Percentiles rank a stretch among this genome's conserved stretches.
These are phyloP conservation scores for Trichoderma sp. DNA, from an alignment of 2,329 filamentous ascomycete species.

Conservation along the genomic window DNA sequence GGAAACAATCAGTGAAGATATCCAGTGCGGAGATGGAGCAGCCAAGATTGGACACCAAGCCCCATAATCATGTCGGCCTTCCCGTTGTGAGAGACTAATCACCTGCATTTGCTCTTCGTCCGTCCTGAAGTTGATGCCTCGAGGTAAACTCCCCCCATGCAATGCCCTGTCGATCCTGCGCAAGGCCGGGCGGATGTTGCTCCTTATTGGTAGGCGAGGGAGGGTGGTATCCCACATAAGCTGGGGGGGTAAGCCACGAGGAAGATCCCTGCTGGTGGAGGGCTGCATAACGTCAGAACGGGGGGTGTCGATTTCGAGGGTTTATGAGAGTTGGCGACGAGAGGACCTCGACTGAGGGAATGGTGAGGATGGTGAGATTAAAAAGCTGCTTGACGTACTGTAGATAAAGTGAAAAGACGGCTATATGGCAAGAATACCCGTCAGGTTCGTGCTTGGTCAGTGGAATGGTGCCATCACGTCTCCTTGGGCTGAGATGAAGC, in stretches of 20 bases:
- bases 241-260: conserved; percentile 9
- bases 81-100: no score
- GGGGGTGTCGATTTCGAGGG: background rate
- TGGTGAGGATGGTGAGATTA: background rate
- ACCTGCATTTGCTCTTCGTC: background rate
- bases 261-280: conserved; percentile 1
- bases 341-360: no score
- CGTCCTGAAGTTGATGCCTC: background rate
- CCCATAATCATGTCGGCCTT: background rate
- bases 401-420: background rate
- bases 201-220: background rate
- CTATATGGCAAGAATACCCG: no score
- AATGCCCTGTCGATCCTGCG: background rate
- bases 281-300: conserved; percentile 23
- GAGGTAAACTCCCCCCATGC: background rate
- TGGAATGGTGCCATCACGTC: no score
- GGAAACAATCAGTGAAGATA: background rate
- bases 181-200: no score
- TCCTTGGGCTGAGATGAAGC: no score
- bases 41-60: background rate
- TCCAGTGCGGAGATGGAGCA: background rate
- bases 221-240: conserved; percentile 16
- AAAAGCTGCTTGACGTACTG: background rate
- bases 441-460: no score
- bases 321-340: background rate